phyloP scores from a whole-genome alignment of 2,329 filamentous ascomycete genomes.

The Fusarium chuoi region DNA sequence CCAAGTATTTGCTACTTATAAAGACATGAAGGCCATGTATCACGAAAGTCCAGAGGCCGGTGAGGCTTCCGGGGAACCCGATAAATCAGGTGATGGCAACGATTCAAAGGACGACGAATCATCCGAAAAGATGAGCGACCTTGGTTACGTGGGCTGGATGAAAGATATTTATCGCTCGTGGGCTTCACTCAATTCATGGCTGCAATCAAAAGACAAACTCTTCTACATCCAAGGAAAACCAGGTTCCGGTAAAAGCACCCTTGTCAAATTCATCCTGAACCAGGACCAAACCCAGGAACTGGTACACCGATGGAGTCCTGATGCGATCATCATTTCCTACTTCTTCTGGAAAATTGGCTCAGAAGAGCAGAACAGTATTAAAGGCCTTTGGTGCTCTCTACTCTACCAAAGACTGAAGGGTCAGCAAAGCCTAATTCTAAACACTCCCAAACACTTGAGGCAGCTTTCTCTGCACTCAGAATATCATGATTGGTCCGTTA shows the following conservation, averaged over 20 bases:
- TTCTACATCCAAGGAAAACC: background rate
- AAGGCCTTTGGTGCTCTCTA: background rate
- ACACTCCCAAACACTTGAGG: fast-evolving
- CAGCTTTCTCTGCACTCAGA: fast-evolving
- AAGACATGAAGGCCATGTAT: fast-evolving
- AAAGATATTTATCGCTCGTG: too few species aligned
- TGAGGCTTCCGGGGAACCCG: too few species aligned
- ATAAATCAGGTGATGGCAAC: too few species aligned
- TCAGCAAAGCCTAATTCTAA: fast-evolving
- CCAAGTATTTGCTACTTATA: background rate
- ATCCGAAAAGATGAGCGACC: too few species aligned
- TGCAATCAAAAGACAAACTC: fast-evolving
- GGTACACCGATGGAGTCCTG: slow-evolving; percentile 1
- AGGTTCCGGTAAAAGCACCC: fast-evolving
- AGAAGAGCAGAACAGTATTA: background rate
- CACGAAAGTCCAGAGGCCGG: too few species aligned
- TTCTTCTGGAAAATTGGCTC: slow-evolving; percentile 23
- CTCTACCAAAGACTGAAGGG: fast-evolving
- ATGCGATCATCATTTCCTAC: background rate
- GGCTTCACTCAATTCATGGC: fast-evolving
- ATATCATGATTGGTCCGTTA: background rate
- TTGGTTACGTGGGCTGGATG: too few species aligned
- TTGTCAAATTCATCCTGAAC: background rate
- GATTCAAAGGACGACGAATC: too few species aligned
- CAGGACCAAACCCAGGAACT: background rate